Conservation (phyloP, 1,139 yeast species). For the Diutina mesorugosa region DNA sequence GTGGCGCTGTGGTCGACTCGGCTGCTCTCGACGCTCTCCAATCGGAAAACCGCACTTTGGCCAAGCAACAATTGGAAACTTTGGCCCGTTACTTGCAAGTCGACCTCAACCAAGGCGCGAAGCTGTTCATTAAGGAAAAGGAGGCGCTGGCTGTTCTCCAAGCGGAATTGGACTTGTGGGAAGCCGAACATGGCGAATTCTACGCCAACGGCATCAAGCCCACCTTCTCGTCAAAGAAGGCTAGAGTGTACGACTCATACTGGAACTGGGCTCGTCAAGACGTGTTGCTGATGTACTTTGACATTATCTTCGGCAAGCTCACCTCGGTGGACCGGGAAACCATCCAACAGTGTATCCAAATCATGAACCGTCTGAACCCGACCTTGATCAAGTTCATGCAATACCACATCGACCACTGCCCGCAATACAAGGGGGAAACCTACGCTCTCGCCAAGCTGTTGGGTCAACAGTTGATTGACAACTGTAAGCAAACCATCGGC, state of each 20-base stretch:
- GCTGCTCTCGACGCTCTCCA: constrained; percentile 94
- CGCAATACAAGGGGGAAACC: constrained; percentile 77
- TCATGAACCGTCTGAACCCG: constrained; percentile 95
- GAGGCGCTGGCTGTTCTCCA: constrained; percentile 78
- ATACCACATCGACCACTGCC: constrained; percentile 89
- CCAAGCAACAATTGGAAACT: constrained; percentile 90
- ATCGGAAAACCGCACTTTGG: constrained; percentile 79
- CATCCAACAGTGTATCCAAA: constrained; percentile 89
- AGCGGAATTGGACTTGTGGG: constrained; percentile 85
- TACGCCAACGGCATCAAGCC: constrained; percentile 89
- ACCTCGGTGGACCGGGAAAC: constrained; percentile 90
- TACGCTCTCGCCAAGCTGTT: constrained; percentile 80
- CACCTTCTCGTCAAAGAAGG: constrained; percentile 80
- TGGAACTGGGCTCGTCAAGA: constrained; percentile 99
- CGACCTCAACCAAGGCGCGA: constrained; percentile 85
- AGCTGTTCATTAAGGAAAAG: constrained; percentile 74
- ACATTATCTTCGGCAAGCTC: constrained; percentile 87
- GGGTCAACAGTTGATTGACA: constrained; percentile 89
- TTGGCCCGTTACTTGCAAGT: constrained; percentile 89
- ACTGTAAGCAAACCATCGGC: constrained; percentile 78
- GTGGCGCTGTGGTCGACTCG: constrained; percentile 85
- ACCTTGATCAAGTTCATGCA: constrained; percentile 93
- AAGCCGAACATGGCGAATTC: constrained; percentile 88
- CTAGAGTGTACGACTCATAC: constrained; percentile 91
- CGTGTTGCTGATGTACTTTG: constrained; percentile 84